Evolutionary conservation across 768 basidiomycete species (phyloP), one percentile per base, ranked within the genome.

Genomic region (Tricholoma sp.): DNA sequence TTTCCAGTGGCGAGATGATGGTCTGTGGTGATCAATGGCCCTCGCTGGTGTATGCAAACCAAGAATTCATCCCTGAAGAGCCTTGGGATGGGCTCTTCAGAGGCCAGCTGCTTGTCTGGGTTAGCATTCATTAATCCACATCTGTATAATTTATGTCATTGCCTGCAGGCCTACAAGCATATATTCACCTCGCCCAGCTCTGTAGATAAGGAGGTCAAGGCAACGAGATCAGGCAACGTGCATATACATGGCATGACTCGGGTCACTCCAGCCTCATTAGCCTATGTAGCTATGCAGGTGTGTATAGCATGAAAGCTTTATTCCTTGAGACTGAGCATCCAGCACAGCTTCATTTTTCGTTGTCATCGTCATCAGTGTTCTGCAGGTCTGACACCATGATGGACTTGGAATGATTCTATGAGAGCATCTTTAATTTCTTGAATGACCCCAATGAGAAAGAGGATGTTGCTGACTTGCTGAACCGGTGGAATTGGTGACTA

Each of bases 21-120:
- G 60, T 67, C 8, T 18, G 54, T 4, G 65, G 66, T 10, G 65
- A 69, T 52, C 66, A 67, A 10, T 70, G 69, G 67, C 66, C 63
- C 0, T 31, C 63, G 1, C 62, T 69, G 21, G 19, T 70, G 8
- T 70, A 70, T 39, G 8, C 31, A 2, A 47, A 61, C 16, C 55
- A 62, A 27, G 34, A 27, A 4, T 70, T 61, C 31, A 55, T 69
- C 32, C 34, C 57, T 2, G 54, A 63, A 19, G 62, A 70, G 21
- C 66, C 67, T 4, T 69, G 67, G 70, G 60, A 67, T 0, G 64
- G 69, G 10, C 57, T 70, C 2, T 54, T 70, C 32, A 22, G 60
- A 27, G 63, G 69, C 31, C 4, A 49, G 2, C 29, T 69, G n/a
- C 59, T 71, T 3, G 59, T 70, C 16, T 60, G 45, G 47, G 67